Evolutionary conservation across 495 filamentous ascomycete species (phyloP).

Genomic region (Aspergillus ostianus): DNA sequence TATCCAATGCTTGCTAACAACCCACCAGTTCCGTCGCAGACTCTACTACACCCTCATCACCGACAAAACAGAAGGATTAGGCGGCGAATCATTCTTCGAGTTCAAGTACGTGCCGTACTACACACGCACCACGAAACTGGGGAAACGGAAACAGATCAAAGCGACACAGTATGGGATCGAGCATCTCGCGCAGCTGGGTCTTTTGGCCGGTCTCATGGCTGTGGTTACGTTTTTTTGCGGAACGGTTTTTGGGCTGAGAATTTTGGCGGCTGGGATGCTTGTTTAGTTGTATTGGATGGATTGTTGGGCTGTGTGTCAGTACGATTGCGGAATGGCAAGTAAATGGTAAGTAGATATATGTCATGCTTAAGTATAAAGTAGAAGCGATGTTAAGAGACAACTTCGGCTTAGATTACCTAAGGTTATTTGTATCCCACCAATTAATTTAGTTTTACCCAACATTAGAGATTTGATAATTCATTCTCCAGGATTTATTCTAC

Average conservation of each 20-base stretch:
- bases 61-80: conserved; percentile 54
- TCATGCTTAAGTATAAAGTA: too few species aligned
- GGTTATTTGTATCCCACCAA: too few species aligned
- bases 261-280: conserved; percentile 20
- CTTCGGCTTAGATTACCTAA: too few species aligned
- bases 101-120: conserved; percentile 65
- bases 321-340: background rate
- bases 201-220: conserved; percentile 24
- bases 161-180: conserved; percentile 29
- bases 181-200: conserved; percentile 27
- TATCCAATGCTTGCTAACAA: background rate
- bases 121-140: conserved; percentile 31
- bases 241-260: conserved; percentile 20
- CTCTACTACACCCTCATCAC: conserved; percentile 55
- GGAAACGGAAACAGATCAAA: conserved; percentile 27
- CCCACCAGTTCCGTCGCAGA: conserved; percentile 42
- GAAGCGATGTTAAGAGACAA: too few species aligned
- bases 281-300: background rate
- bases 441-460: too few species aligned
- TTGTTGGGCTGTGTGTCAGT: background rate
- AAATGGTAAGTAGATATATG: too few species aligned
- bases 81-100: conserved; percentile 56
- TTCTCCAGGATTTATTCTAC: too few species aligned
- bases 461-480: too few species aligned
- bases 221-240: conserved; percentile 21